Conservation (phyloP, 306 rosid species). For the Vachellia pachyceras region DNA sequence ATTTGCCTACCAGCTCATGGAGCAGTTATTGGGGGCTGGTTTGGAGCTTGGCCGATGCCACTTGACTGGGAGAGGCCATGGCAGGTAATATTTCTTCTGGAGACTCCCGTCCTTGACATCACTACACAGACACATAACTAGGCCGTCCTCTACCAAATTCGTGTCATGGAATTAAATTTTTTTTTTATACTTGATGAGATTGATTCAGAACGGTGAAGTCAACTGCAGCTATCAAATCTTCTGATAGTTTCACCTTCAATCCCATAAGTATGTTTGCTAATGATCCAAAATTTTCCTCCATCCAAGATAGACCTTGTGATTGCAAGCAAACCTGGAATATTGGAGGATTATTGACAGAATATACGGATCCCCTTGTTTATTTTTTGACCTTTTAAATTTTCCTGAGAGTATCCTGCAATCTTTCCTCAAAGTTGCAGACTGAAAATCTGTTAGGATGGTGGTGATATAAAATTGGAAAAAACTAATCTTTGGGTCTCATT, state of each 20-base stretch:
- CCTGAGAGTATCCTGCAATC: neutral
- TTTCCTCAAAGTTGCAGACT: neutral
- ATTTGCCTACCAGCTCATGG: constrained; percentile 90
- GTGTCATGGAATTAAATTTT: neutral
- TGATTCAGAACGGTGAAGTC: neutral
- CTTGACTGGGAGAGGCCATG: constrained; percentile 99
- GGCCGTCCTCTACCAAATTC: neutral
- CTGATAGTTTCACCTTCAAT: neutral
- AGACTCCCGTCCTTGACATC: neutral
- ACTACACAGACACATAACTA: neutral
- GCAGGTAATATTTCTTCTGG: constrained; percentile 64
- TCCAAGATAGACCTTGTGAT: constrained; percentile 10
- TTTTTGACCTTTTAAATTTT: constrained; percentile 12
- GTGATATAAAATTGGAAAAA: neutral
- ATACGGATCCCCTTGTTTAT: neutral
- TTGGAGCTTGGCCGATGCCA: constrained; percentile 99
- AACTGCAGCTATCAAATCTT: neutral
- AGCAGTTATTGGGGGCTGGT: constrained; percentile 90
- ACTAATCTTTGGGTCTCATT: no score
- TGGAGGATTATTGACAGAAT: neutral
- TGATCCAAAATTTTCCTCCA: neutral
- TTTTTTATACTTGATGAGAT: neutral
- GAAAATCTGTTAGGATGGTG: neutral
- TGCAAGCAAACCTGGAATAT: constrained; percentile 9
- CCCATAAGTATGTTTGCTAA: neutral